Evolutionary conservation across 1,284 basidiomycete species (phyloP).

Genomic region (Ustilago xerochloae): DNA sequence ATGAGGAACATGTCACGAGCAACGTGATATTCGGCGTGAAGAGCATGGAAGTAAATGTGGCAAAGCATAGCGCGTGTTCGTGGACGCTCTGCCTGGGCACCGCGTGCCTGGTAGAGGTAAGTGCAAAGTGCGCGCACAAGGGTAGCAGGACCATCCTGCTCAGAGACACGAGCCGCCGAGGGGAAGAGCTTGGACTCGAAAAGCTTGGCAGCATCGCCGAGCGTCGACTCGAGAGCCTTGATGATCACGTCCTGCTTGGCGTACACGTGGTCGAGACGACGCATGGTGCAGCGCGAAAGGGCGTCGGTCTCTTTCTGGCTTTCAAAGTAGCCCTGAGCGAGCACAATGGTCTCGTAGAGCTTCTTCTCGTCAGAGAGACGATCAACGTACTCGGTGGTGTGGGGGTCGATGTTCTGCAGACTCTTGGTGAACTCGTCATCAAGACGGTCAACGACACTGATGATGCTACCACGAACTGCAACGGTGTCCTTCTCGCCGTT

Average conservation of each 20-base stretch:
- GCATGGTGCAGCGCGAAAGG: slow-evolving; percentile 82
- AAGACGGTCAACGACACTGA: slow-evolving; percentile 85
- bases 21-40: slow-evolving; percentile 95
- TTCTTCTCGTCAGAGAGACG: slow-evolving; percentile 84
- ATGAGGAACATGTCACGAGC: slow-evolving; percentile 98
- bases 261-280: slow-evolving; percentile 96
- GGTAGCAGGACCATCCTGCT: slow-evolving; percentile 71
- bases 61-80: slow-evolving; percentile 96
- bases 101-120: slow-evolving; percentile 85
- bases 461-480: slow-evolving; percentile 65
- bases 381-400: slow-evolving; percentile 98
- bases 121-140: slow-evolving; percentile 91
- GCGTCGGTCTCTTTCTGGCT: slow-evolving; percentile 49
- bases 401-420: slow-evolving; percentile 97
- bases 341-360: slow-evolving; percentile 91
- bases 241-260: slow-evolving; percentile 93
- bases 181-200: slow-evolving; percentile 67
- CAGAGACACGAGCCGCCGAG: slow-evolving; percentile 51
- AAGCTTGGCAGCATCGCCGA: slow-evolving; percentile 34
- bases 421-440: slow-evolving; percentile 99
- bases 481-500: slow-evolving; percentile 65
- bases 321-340: slow-evolving; percentile 86
- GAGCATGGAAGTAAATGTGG: slow-evolving; percentile 91
- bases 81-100: slow-evolving; percentile 81
- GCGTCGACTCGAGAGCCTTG: slow-evolving; percentile 82